A percentile compares a stretch with the other conserved stretches of the same genome.
phyloP scores from a whole-genome alignment of 1,139 yeast genomes.

The Ogataea hybrid region DNA sequence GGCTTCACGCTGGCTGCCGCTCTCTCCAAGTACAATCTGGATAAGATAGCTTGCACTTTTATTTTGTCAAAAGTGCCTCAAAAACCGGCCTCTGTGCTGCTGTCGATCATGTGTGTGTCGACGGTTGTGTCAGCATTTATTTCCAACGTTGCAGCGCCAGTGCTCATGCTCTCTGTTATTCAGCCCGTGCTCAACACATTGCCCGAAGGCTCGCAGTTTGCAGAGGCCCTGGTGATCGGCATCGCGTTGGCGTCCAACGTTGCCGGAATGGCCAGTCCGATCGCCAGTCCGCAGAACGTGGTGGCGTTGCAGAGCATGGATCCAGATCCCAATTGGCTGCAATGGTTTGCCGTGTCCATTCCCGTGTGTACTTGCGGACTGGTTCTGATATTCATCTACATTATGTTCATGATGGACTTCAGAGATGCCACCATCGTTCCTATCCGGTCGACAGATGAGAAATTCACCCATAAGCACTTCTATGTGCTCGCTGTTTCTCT shows the following conservation, averaged over 20 bases:
- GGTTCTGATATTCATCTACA: conserved; percentile 66
- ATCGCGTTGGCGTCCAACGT: conserved; percentile 89
- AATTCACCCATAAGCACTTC: conserved; percentile 69
- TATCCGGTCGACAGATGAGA: conserved; percentile 55
- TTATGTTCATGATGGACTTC: conserved; percentile 67
- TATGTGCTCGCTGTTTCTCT: conserved; percentile 66
- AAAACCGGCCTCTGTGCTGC: conserved; percentile 70
- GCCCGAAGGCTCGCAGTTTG: conserved; percentile 74
- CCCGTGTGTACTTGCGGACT: conserved; percentile 71
- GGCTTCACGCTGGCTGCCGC: conserved; percentile 97
- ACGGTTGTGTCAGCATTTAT: conserved; percentile 92
- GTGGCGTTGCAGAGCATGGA: conserved; percentile 84
- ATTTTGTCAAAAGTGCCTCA: conserved; percentile 83
- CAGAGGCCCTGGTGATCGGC: conserved; percentile 82
- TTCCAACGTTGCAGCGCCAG: conserved; percentile 95
- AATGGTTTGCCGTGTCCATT: conserved; percentile 85
- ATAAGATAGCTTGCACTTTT: conserved; percentile 78
- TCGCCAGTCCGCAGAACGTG: conserved; percentile 93
- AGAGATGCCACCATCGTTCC: conserved; percentile 59
- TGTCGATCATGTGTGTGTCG: conserved; percentile 83
- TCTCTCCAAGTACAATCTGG: conserved; percentile 83
- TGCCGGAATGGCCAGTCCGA: conserved; percentile 97
- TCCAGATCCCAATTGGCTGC: conserved; percentile 92
- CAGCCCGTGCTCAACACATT: conserved; percentile 83
- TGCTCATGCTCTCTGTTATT: conserved; percentile 81